A percentile compares a stretch with the other conserved stretches of the same genome.
These are phyloP conservation scores for Kwoniella newhampshirensis DNA, from an alignment of 768 basidiomycete genomes.

Conservation along the genomic window DNA sequence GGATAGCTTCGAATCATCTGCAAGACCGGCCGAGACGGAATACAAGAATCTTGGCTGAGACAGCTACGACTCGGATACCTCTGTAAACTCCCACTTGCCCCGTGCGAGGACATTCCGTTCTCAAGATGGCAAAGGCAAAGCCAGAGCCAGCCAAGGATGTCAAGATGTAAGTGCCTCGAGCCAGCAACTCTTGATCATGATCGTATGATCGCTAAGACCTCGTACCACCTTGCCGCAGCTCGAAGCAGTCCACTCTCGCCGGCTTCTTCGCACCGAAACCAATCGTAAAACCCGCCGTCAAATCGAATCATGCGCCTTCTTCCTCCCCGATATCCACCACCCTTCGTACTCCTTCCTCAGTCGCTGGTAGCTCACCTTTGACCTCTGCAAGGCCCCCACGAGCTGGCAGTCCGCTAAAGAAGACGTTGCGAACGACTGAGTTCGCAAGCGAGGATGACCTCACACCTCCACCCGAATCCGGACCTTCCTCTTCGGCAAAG, in stretches of 20 bases:
- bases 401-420: constrained; percentile 32
- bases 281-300: constrained; percentile 27
- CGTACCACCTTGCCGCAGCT: no score
- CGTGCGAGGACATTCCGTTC: neutral
- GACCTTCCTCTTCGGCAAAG: constrained; percentile 10
- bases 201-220: no score
- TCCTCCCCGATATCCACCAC: constrained; percentile 28
- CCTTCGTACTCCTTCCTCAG: constrained; percentile 31
- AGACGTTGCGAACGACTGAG: constrained; percentile 2
- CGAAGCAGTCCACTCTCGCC: constrained; percentile 51
- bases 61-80: no score
- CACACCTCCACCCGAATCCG: constrained; percentile 28
- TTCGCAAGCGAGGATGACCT: constrained; percentile 32
- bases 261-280: constrained; percentile 51
- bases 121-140: constrained; percentile 26
- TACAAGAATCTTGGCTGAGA: no score
- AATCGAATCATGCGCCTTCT: constrained; percentile 8
- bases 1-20: no score
- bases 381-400: constrained; percentile 10
- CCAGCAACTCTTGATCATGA: no score
- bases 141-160: constrained; percentile 27
- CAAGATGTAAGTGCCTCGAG: constrained; percentile 36
- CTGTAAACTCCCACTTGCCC: no score
- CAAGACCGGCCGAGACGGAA: no score
- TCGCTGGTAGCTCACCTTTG: constrained; percentile 31